Evolutionary conservation across 2,329 filamentous ascomycete genomes (phyloP).

Genomic region (Pseudogymnoascus sp.): DNA sequence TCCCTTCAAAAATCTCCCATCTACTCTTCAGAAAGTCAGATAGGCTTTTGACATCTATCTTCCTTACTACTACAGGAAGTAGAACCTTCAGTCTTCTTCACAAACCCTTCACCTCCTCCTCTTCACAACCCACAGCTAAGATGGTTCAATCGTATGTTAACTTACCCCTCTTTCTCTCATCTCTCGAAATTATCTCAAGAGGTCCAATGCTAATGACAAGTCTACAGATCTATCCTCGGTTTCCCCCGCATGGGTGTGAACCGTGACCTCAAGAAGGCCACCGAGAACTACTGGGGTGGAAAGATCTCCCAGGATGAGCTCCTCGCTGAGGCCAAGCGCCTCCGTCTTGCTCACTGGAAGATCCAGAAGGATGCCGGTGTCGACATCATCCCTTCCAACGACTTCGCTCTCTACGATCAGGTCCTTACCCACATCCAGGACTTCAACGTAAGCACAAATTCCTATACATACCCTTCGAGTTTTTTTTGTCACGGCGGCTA

Average conservation of each 20-base stretch:
- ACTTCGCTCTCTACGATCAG: conserved; percentile 98
- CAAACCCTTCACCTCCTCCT: not conserved
- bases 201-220: conserved; percentile 12
- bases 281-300: conserved; percentile 93
- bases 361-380: conserved; percentile 98
- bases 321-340: conserved; percentile 89
- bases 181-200: not conserved
- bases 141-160: conserved; percentile 53
- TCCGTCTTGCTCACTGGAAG: conserved; percentile 96
- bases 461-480: conserved; percentile 1
- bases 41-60: conserved; percentile 5
- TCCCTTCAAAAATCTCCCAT: not conserved
- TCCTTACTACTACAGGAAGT: conserved; percentile 6
- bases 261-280: conserved; percentile 99
- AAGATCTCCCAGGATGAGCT: conserved; percentile 91
- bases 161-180: not conserved
- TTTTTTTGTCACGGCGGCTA: conserved; percentile 13
- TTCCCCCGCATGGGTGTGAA: conserved; percentile 98
- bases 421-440: conserved; percentile 97
- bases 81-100: conserved; percentile 1
- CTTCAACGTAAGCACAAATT: conserved; percentile 64
- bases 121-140: conserved; percentile 27
- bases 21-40: not conserved
- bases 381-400: conserved; percentile 96
- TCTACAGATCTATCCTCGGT: conserved; percentile 63